Evolutionary conservation across 2,329 filamentous ascomycete species (phyloP).

Genomic region (Diaporthe batatas): DNA sequence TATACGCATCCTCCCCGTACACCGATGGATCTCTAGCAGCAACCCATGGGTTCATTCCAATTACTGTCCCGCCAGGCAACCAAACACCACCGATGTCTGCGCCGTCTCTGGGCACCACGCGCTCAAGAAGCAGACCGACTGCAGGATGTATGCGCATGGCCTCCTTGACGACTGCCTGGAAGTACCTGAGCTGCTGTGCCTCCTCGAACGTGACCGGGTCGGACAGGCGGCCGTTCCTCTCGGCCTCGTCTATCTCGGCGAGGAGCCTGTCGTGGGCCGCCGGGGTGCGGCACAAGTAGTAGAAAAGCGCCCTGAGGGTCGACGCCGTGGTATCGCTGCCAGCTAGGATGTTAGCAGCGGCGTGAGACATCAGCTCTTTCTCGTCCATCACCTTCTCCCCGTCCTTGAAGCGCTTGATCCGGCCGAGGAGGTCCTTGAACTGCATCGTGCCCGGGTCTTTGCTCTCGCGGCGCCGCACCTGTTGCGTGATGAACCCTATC

Average conservation of each 20-base stretch:
- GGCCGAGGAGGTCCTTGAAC: slow-evolving; percentile 6
- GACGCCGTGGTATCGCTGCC: slow-evolving; percentile 65
- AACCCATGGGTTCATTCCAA: slow-evolving; percentile 58
- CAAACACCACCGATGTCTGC: slow-evolving; percentile 53
- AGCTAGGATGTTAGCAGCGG: slow-evolving; percentile 50
- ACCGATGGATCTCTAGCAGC: slow-evolving; percentile 53
- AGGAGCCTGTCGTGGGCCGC: slow-evolving; percentile 56
- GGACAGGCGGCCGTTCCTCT: slow-evolving; percentile 48
- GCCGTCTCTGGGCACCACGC: slow-evolving; percentile 53
- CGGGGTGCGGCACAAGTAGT: slow-evolving; percentile 60
- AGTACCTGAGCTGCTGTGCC: slow-evolving; percentile 57
- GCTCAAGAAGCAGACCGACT: slow-evolving; percentile 52
- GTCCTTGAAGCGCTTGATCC: slow-evolving; percentile 27
- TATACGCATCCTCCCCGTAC: slow-evolving; percentile 55
- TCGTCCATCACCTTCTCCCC: slow-evolving; percentile 32
- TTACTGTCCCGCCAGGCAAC: slow-evolving; percentile 59
- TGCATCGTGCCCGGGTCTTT: slow-evolving; percentile 11
- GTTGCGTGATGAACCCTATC: slow-evolving; percentile 12
- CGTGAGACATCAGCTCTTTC: slow-evolving; percentile 20
- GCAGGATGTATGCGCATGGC: slow-evolving; percentile 61
- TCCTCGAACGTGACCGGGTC: slow-evolving; percentile 54
- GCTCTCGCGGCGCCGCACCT: slow-evolving; percentile 1
- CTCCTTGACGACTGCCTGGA: slow-evolving; percentile 64
- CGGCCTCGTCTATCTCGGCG: slow-evolving; percentile 56
- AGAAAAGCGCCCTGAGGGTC: slow-evolving; percentile 59